Evolutionary conservation across 495 filamentous ascomycete species (phyloP).

Genomic region (Hypoxylon cercidicola): DNA sequence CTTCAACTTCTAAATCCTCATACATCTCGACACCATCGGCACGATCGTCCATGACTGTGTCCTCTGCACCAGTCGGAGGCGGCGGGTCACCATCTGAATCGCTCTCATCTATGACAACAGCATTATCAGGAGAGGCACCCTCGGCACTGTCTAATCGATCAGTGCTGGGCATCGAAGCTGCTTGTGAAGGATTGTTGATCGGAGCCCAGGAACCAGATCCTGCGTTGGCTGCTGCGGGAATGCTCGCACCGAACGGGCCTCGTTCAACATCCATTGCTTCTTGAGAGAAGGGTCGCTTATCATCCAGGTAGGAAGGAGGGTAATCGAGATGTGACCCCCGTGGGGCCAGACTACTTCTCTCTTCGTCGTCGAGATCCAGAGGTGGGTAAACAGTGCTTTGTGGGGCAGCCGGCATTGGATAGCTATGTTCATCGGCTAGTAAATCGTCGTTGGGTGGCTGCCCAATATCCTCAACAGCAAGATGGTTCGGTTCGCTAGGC

Average conservation of each 20-base stretch:
- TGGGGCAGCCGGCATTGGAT: constrained; percentile 10
- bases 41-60: constrained; percentile 33
- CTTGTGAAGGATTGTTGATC: constrained; percentile 34
- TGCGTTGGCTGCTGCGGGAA: background rate
- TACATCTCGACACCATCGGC: constrained; percentile 39
- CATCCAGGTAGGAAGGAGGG: constrained; percentile 30
- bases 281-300: constrained; percentile 16
- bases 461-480: constrained; percentile 34
- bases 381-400: constrained; percentile 30
- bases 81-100: constrained; percentile 36
- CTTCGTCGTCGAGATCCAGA: constrained; percentile 29
- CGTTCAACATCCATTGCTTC: constrained; percentile 21
- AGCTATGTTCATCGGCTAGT: constrained; percentile 17
- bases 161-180: constrained; percentile 14
- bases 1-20: constrained; percentile 41
- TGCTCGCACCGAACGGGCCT: constrained; percentile 1
- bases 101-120: constrained; percentile 41
- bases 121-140: constrained; percentile 38
- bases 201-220: constrained; percentile 32
- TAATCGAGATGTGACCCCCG: constrained; percentile 21
- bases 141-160: constrained; percentile 33
- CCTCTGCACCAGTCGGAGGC: constrained; percentile 28
- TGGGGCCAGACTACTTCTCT: background rate
- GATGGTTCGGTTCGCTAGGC: constrained; percentile 42
- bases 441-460: background rate